A percentile compares a stretch with the other conserved stretches of the same genome.
Evolutionary conservation across 192 early-diverging fungal species (phyloP).

Genomic region (Radiomyces spectabilis): DNA sequence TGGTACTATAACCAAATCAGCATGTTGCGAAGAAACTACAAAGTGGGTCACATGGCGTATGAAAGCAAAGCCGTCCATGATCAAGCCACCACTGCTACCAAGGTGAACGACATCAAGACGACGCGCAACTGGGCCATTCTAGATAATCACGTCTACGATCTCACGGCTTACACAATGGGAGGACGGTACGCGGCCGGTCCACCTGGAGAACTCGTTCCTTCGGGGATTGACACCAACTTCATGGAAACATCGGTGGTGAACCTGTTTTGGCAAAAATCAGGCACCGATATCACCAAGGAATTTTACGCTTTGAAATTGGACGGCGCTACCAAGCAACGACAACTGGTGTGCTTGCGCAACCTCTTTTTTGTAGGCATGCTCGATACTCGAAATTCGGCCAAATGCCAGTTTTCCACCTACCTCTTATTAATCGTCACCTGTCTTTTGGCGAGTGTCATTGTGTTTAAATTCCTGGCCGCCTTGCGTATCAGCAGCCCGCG

Average conservation of each 20-base stretch:
- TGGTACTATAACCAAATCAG: slow-evolving; percentile 37
- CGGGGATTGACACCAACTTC: slow-evolving; percentile 31
- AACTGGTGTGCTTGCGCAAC: slow-evolving; percentile 51
- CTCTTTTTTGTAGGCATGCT: slow-evolving; percentile 61
- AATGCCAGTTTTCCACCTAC: slow-evolving; percentile 59
- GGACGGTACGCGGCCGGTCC: slow-evolving; percentile 25
- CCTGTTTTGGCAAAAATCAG: slow-evolving; percentile 36
- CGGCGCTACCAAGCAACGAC: slow-evolving; percentile 12
- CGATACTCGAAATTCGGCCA: slow-evolving; percentile 53
- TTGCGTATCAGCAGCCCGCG: slow-evolving; percentile 63
- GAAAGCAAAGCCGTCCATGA: slow-evolving; percentile 48
- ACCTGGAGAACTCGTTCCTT: slow-evolving; percentile 13
- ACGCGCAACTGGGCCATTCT: slow-evolving; percentile 49
- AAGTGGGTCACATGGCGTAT: slow-evolving; percentile 53
- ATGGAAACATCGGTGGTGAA: slow-evolving; percentile 26
- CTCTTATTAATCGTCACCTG: slow-evolving; percentile 54
- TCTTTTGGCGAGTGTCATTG: slow-evolving; percentile 63
- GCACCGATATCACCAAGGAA: slow-evolving; percentile 40
- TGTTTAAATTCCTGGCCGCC: slow-evolving; percentile 75
- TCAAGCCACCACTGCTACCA: slow-evolving; percentile 34
- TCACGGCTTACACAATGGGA: slow-evolving; percentile 52
- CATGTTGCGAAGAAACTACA: slow-evolving; percentile 41
- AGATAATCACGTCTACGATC: slow-evolving; percentile 57
- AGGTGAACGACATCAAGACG: slow-evolving; percentile 66
- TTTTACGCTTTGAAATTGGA: slow-evolving; percentile 20